Conservation (phyloP, 352 stramenopile species). For the Phytophthora constricta region DNA sequence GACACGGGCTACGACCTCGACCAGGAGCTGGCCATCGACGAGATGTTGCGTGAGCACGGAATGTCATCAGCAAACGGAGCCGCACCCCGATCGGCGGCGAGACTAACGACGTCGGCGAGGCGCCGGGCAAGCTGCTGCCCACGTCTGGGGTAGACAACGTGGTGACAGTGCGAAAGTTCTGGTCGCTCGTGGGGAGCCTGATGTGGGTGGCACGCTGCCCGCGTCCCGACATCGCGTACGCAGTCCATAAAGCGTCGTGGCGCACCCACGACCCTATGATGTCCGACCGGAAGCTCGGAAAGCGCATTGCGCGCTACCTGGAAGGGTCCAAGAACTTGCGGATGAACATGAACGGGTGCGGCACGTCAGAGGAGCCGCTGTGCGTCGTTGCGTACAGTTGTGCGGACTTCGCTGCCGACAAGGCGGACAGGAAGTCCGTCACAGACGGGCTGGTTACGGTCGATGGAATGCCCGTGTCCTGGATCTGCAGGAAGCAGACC, state of each 20-base stretch:
- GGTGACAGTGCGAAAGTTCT: slow-evolving; percentile 28
- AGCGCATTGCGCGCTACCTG: slow-evolving; percentile 28
- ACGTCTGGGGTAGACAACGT: neutral
- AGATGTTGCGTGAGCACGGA: slow-evolving; percentile 22
- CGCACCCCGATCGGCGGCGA: slow-evolving; percentile 6
- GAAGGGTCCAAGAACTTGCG: slow-evolving; percentile 8
- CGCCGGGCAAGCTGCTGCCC: slow-evolving; percentile 1
- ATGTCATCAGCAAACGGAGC: slow-evolving; percentile 22
- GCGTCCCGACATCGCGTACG: slow-evolving; percentile 32
- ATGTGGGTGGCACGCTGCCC: slow-evolving; percentile 38
- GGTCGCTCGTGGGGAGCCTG: slow-evolving; percentile 37
- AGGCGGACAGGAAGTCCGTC: slow-evolving; percentile 22
- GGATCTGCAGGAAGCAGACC: slow-evolving; percentile 25
- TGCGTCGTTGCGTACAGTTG: slow-evolving; percentile 14
- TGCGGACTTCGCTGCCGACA: slow-evolving; percentile 29
- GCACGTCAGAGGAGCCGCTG: neutral
- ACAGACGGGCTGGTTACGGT: slow-evolving; percentile 16
- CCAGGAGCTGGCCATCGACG: slow-evolving; percentile 20
- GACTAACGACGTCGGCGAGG: neutral
- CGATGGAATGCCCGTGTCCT: slow-evolving; percentile 12
- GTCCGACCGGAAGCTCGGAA: slow-evolving; percentile 14
- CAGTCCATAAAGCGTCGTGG: slow-evolving; percentile 25
- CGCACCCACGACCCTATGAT: slow-evolving; percentile 13
- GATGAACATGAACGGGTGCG: slow-evolving; percentile 1
- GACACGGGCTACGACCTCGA: slow-evolving; percentile 15